phyloP scores from a whole-genome alignment of 495 filamentous ascomycete species.

The Penicillium odoratum region DNA sequence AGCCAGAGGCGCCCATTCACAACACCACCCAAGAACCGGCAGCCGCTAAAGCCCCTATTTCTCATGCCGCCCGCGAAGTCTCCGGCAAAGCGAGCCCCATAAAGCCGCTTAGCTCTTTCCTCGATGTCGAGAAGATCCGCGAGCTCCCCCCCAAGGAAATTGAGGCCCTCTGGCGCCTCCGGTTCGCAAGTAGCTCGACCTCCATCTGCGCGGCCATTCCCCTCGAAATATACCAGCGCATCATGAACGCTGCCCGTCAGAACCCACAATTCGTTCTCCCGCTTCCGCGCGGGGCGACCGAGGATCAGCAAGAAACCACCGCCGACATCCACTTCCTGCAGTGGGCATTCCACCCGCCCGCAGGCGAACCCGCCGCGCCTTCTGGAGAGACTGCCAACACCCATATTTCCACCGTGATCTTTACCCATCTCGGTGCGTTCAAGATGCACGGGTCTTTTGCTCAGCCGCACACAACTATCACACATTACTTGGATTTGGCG shows the following conservation, averaged over 20 bases:
- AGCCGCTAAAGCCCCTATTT: conserved; percentile 30
- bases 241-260: conserved; percentile 64
- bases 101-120: conserved; percentile 78
- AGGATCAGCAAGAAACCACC: conserved; percentile 19
- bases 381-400: conserved; percentile 39
- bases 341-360: conserved; percentile 78
- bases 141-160: conserved; percentile 78
- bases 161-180: conserved; percentile 86
- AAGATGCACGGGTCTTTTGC: conserved; percentile 88
- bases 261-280: conserved; percentile 91
- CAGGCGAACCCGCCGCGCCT: conserved; percentile 61
- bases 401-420: conserved; percentile 77
- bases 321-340: conserved; percentile 54
- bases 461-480: conserved; percentile 88
- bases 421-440: conserved; percentile 89
- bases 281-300: conserved; percentile 63
- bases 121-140: conserved; percentile 76
- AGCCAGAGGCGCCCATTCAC: conserved; percentile 32
- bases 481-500: conserved; percentile 80
- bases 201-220: conserved; percentile 84
- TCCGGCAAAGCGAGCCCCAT: conserved; percentile 52
- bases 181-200: conserved; percentile 65
- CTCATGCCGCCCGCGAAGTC: conserved; percentile 32
- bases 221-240: conserved; percentile 62
- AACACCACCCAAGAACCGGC: conserved; percentile 34